phyloP scores from a whole-genome alignment of 352 stramenopile genomes.

The Phytopythium chamaehyphon region DNA sequence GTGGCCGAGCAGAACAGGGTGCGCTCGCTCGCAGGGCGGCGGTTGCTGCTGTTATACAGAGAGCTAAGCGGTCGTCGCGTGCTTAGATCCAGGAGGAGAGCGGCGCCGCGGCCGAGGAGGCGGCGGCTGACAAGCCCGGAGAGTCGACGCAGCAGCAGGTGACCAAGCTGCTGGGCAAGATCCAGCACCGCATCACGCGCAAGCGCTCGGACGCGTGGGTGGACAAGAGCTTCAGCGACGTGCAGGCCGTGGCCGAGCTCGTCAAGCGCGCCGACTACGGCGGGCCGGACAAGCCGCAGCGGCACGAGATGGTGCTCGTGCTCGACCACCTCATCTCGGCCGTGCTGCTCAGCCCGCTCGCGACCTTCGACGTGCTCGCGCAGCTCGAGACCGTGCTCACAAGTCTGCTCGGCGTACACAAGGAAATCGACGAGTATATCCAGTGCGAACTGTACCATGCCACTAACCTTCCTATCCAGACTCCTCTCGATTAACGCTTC shows the following conservation, averaged over 20 bases:
- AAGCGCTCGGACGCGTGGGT: constrained; percentile 63
- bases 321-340: constrained; percentile 70
- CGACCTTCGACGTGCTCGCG: constrained; percentile 22
- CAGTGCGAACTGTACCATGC: constrained; percentile 29
- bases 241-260: constrained; percentile 30
- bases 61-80: background rate
- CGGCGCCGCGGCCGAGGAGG: constrained; percentile 5
- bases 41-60: background rate
- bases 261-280: constrained; percentile 24
- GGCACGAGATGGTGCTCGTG: constrained; percentile 56
- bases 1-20: constrained; percentile 56
- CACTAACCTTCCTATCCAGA: background rate
- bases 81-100: constrained; percentile 34
- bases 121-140: constrained; percentile 19
- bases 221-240: constrained; percentile 52
- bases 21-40: background rate
- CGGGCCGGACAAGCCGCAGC: constrained; percentile 31
- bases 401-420: constrained; percentile 28
- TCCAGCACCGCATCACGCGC: constrained; percentile 62
- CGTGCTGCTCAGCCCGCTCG: constrained; percentile 48
- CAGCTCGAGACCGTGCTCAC: constrained; percentile 38
- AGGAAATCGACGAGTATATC: constrained; percentile 61
- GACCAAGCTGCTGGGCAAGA: constrained; percentile 39
- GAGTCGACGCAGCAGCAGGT: constrained; percentile 29
- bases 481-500: too few relatives aligned